These are phyloP conservation scores for Cystobasidium pallidum DNA, from an alignment of 1,284 basidiomycete genomes.

Conservation along the genomic window DNA sequence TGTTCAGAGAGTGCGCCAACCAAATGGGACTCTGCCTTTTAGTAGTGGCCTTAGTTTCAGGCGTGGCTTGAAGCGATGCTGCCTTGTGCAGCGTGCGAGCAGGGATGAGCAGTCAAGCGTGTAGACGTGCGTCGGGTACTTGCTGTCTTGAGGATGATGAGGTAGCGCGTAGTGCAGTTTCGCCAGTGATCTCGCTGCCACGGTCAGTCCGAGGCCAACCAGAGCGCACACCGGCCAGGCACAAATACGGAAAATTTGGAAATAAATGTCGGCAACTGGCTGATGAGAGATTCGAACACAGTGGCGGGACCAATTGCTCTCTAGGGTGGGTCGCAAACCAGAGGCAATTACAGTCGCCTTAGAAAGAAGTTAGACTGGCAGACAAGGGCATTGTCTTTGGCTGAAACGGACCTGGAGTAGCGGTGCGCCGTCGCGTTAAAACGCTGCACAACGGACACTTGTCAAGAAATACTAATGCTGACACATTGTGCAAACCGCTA, in stretches of 20 bases:
- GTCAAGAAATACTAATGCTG: too few species aligned
- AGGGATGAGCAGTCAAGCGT: not conserved
- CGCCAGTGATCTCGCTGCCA: not conserved
- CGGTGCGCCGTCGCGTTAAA: too few species aligned
- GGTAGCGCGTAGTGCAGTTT: not conserved
- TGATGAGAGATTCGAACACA: not conserved
- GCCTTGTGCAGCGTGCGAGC: not conserved
- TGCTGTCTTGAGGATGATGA: not conserved
- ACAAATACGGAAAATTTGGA: constrained; percentile 1
- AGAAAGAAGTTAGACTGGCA: too few species aligned
- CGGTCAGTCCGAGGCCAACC: constrained; percentile 12
- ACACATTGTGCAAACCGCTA: too few species aligned
- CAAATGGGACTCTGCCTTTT: constrained; percentile 26
- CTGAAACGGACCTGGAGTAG: too few species aligned
- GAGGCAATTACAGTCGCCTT: too few species aligned
- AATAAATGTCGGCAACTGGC: not conserved
- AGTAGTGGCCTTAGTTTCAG: not conserved
- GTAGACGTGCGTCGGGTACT: not conserved
- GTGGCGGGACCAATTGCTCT: too few species aligned
- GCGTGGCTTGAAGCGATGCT: constrained; percentile 4
- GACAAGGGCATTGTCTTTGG: too few species aligned
- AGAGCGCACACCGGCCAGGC: too few species aligned
- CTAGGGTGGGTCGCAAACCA: too few species aligned
- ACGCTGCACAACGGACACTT: too few species aligned
- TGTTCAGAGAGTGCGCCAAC: constrained; percentile 15